phyloP scores from a whole-genome alignment of 805 yeast species.

The Cyberlindnera euphorbiiphila region DNA sequence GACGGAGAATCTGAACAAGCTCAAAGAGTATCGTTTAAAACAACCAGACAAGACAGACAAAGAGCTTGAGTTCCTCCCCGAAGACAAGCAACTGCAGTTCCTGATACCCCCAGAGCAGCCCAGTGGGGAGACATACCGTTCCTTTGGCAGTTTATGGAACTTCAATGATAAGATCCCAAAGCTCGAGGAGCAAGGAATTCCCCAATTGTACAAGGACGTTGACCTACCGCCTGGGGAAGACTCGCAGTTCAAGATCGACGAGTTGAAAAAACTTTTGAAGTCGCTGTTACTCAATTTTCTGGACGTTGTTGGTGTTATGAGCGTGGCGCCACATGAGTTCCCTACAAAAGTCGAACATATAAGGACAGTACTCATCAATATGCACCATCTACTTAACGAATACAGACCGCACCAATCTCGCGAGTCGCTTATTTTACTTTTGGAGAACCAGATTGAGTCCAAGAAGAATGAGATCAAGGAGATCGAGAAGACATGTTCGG shows the following conservation, averaged over 20 bases:
- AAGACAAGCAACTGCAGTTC: constrained; percentile 48
- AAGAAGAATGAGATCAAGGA: constrained; percentile 51
- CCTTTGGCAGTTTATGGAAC: constrained; percentile 86
- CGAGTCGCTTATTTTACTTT: constrained; percentile 74
- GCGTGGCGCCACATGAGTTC: constrained; percentile 65
- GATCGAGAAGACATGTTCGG: constrained; percentile 37
- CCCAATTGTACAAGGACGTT: constrained; percentile 54
- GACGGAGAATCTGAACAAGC: constrained; percentile 51
- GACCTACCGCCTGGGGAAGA: constrained; percentile 29
- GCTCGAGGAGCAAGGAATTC: constrained; percentile 70
- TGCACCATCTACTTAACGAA: constrained; percentile 87
- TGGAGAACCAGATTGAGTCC: constrained; percentile 65
- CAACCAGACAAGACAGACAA: constrained; percentile 20
- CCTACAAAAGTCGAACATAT: constrained; percentile 70
- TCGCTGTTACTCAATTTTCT: constrained; percentile 76
- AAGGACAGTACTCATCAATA: constrained; percentile 75
- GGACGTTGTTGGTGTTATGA: constrained; percentile 74
- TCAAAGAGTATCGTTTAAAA: constrained; percentile 25
- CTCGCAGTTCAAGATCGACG: constrained; percentile 53
- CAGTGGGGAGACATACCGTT: constrained; percentile 61
- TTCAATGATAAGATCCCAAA: constrained; percentile 68
- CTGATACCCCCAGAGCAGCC: constrained; percentile 66
- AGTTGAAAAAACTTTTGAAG: constrained; percentile 74
- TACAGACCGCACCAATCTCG: constrained; percentile 95
- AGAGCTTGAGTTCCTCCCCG: constrained; percentile 33